Evolutionary conservation across 495 filamentous ascomycete species (phyloP), one percentile per base, ranked within the genome.

Genomic region (Astrothelium subdiscretum): DNA sequence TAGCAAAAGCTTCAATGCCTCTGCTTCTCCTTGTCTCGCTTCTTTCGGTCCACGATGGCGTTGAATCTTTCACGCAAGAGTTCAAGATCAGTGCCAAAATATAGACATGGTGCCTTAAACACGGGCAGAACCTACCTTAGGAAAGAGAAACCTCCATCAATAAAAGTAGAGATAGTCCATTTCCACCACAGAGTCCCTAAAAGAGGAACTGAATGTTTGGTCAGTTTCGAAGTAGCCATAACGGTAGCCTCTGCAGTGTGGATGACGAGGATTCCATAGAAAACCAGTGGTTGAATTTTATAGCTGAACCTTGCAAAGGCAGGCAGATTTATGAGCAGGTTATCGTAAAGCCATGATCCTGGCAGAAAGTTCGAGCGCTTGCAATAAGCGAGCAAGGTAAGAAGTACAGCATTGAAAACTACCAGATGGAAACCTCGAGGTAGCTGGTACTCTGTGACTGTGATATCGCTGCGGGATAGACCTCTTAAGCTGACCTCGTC

Each of bases 101-200:
- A 48, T 5, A 5, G 5, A 48, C 5, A 18, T 0, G 43, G 12
- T 18, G 12, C 15, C 35, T 38, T 10, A 48, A 11, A 48, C 20
- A 3, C 13, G 42, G 11, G 20, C 3, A 3, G 3, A 63, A 29
- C 54, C n/a, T 38, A 67, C 58, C 87, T 78, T 67, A 70, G 43
- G 61, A 81, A 80, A 43, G 76, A 69, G 15, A 72, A 76, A 58
- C 76, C 70, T 0, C 88, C 88, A 67, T 90, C 88, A 12, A 87
- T 67, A 57, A 86, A 79, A 44, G 71, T 77, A 32, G 77, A 79
- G 18, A 68, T 63, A 24, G 83, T 65, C 87, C 87, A 91, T 43
- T 68, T 67, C 74, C 79, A 83, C 86, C 87, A 91, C 58, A 84
- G 58, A 38, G 60, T 43, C 31, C 78, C 80, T 11, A 77, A 70